Percentiles rank a stretch among this genome's conserved stretches.
Conservation (phyloP, 1,284 basidiomycete genomes). For the Tetrapyrgos nigripes region DNA sequence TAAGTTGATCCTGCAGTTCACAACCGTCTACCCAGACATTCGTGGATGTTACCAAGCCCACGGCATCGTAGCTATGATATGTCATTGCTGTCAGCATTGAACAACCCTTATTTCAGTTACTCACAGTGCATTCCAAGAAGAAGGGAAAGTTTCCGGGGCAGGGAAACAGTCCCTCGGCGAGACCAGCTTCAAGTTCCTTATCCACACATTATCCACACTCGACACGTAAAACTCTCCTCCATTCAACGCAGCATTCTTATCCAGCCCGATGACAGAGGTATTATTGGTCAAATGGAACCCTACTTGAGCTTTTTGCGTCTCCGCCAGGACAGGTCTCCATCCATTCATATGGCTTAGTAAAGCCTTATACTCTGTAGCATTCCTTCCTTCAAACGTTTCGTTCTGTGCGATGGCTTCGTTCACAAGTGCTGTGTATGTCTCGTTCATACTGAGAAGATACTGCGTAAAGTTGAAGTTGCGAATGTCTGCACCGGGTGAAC, state of each 20-base stretch:
- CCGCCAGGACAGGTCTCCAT: conserved; percentile 18
- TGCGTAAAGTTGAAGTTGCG: conserved; percentile 23
- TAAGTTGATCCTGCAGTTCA: conserved; percentile 20
- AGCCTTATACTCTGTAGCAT: conserved; percentile 20
- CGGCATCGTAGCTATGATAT: conserved; percentile 37
- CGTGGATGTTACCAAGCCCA: conserved; percentile 23
- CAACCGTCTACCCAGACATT: conserved; percentile 25
- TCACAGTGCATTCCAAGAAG: conserved; percentile 70
- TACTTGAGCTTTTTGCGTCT: conserved; percentile 22
- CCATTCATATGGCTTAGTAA: conserved; percentile 22
- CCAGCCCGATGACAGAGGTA: conserved; percentile 21
- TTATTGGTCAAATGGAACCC: conserved; percentile 21
- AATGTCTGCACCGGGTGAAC: conserved; percentile 15
- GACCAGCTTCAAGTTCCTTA: conserved; percentile 23
- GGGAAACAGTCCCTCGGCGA: conserved; percentile 23
- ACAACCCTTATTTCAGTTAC: conserved; percentile 3
- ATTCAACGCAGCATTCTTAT: conserved; percentile 18
- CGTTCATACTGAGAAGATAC: conserved; percentile 21
- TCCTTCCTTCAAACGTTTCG: conserved; percentile 23
- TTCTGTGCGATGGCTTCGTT: conserved; percentile 18
- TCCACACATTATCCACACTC: conserved; percentile 23
- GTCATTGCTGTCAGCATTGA: not conserved
- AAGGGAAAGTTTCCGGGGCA: conserved; percentile 40
- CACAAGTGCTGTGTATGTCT: conserved; percentile 20
- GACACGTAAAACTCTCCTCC: conserved; percentile 21